These are phyloP conservation scores for Aechmea fasciata DNA, from an alignment of 176 grass and related monocot species.

Conservation along the genomic window DNA sequence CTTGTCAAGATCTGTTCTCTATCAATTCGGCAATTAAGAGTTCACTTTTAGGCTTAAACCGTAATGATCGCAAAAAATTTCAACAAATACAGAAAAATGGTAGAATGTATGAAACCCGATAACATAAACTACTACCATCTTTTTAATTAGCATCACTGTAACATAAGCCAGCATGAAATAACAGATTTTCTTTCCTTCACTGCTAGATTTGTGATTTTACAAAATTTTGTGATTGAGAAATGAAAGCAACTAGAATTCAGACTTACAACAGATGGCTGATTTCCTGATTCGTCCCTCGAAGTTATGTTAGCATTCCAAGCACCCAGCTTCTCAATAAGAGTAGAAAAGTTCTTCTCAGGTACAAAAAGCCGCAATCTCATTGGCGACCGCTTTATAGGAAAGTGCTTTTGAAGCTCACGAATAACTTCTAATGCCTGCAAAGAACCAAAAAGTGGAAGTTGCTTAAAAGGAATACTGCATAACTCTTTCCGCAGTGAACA, in stretches of 20 bases:
- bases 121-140: too few relatives aligned
- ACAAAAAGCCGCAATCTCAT: constrained; percentile 61
- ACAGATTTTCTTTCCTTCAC: not conserved
- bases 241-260: not conserved
- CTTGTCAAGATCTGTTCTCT: too few relatives aligned
- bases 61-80: too few relatives aligned
- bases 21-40: too few relatives aligned
- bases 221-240: not conserved
- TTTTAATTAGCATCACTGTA: too few relatives aligned
- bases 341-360: constrained; percentile 45
- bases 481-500: not conserved
- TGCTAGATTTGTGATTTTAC: not conserved
- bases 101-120: too few relatives aligned
- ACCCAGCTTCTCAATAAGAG: constrained; percentile 54
- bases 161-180: not conserved
- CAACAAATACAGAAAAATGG: too few relatives aligned
- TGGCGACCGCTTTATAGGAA: constrained; percentile 72
- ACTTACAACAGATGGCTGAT: constrained; percentile 58
- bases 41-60: too few relatives aligned
- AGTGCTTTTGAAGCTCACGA: constrained; percentile 68
- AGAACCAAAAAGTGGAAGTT: not conserved
- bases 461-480: not conserved
- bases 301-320: constrained; percentile 53
- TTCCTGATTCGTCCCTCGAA: constrained; percentile 54
- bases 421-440: constrained; percentile 70